Base-by-base conservation (phyloP, 805 yeast genomes). In the Brettanomyces anomalus region DNA sequence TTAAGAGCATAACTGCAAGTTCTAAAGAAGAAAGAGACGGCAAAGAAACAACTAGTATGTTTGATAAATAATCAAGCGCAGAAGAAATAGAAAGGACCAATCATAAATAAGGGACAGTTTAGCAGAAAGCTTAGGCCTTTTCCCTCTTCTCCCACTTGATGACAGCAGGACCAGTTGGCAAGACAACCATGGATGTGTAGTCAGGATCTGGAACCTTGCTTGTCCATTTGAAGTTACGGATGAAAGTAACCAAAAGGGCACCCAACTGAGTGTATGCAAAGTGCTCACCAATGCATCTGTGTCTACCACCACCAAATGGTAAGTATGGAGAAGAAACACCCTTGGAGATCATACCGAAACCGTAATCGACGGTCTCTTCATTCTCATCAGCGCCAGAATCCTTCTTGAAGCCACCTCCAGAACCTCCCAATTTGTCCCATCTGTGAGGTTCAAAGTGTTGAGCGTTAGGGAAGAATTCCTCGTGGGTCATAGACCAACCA, bases 241-340 rank as follows among this genome's bases (percentile, higher is more conserved):
- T 73, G 60, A 71, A 85, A 15, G 87, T 76, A 33, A 85, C 66
- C 58, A 93, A 69, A 47, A 93, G 71, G 40, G 93, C 80, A 40
- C 96, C 96, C 51, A 93, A 75, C 71, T 93, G 98, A 52, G 82
- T 79, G 64, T 81, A 86, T 20, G 98, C 98, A 68, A 93, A 93
- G 62, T 90, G 97, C 67, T 93, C 98, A 61, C 98, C 98, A 58
- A 93, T 90, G 69, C 98, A 93, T 70, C 98, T 84, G 65, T 93
- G 98, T 74, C 98, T 85, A 53, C 98, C 98, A 65, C 97, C 98
- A 54, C 98, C 98, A 58, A 93, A 93, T 43, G 98, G 98, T 61
- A 93, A 77, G 67, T 87, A 93, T 46, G 97, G 96, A 36, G 96
- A 86, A 26, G 85, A 71, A 42, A 90, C 97, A 67, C 97, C 98